Conservation (phyloP, 768 basidiomycete species). For the Mycena indigotica region DNA sequence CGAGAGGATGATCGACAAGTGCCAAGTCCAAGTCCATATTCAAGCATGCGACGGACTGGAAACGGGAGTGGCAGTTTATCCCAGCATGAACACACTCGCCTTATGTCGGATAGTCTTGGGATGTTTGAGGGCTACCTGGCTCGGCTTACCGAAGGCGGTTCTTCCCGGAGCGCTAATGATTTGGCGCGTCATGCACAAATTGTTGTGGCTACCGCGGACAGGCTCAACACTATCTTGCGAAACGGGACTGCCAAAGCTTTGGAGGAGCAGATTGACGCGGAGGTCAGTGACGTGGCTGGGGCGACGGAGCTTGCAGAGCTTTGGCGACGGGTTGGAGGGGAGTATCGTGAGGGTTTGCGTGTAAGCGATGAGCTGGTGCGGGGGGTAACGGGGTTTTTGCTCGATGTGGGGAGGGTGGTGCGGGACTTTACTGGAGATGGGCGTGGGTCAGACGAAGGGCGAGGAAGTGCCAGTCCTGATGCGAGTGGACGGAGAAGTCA, state of each 20-base stretch:
- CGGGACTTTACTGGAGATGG: constrained; percentile 49
- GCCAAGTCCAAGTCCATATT: constrained; percentile 33
- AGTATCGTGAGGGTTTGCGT: constrained; percentile 71
- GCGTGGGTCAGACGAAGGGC: constrained; percentile 34
- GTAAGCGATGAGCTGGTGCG: constrained; percentile 80
- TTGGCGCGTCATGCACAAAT: constrained; percentile 62
- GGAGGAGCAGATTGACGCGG: constrained; percentile 75
- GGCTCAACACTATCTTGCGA: constrained; percentile 63
- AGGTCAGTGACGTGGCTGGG: constrained; percentile 51
- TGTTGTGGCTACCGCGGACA: constrained; percentile 67
- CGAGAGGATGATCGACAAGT: constrained; percentile 18
- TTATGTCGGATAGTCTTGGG: constrained; percentile 68
- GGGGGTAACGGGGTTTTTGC: constrained; percentile 71
- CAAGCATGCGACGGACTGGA: constrained; percentile 22
- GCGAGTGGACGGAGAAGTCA: constrained; percentile 55
- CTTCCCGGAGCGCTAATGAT: constrained; percentile 45
- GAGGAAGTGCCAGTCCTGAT: constrained; percentile 56
- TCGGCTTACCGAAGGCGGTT: constrained; percentile 48
- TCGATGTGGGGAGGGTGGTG: constrained; percentile 73
- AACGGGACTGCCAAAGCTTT: constrained; percentile 58
- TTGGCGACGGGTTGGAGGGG: constrained; percentile 70
- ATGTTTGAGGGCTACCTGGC: constrained; percentile 71
- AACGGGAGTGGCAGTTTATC: constrained; percentile 13
- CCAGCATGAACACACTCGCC: constrained; percentile 60
- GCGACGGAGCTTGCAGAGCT: constrained; percentile 51